Evolutionary conservation across 2,329 filamentous ascomycete genomes (phyloP).

Genomic region (Penicillium sp.): DNA sequence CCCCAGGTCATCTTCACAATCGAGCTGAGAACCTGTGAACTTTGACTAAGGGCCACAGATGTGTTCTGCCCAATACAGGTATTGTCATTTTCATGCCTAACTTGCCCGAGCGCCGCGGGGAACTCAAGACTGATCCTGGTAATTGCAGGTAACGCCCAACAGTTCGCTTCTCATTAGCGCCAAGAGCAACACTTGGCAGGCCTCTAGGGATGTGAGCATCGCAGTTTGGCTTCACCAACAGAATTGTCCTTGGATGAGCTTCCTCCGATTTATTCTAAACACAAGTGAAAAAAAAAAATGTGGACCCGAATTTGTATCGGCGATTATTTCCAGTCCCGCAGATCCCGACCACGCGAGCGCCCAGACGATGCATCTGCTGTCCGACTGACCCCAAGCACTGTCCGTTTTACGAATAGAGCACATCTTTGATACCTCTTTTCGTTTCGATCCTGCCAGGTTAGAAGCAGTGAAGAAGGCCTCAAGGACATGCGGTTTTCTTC

Average conservation of each 20-base stretch:
- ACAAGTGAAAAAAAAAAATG: not conserved
- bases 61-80: constrained; percentile 11
- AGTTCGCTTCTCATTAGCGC: not conserved
- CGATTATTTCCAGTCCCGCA: constrained; percentile 12
- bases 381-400: not conserved
- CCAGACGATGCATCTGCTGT: constrained; percentile 6
- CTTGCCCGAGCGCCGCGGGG: not conserved
- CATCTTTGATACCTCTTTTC: not conserved
- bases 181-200: not conserved
- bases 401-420: constrained; percentile 1
- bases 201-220: not conserved
- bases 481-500: not conserved
- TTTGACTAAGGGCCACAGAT: not conserved
- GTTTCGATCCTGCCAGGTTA: constrained; percentile 2
- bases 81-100: constrained; percentile 17
- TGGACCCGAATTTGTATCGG: constrained; percentile 4
- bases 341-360: constrained; percentile 15
- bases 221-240: not conserved
- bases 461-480: not conserved
- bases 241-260: not conserved
- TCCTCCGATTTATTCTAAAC: not conserved
- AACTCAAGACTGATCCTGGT: not conserved
- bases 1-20: not conserved
- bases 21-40: not conserved
- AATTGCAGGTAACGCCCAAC: constrained; percentile 1